Evolutionary conservation across 495 filamentous ascomycete genomes (phyloP), one percentile per base, ranked within the genome.

Genomic region (Penicillium paradoxum): DNA sequence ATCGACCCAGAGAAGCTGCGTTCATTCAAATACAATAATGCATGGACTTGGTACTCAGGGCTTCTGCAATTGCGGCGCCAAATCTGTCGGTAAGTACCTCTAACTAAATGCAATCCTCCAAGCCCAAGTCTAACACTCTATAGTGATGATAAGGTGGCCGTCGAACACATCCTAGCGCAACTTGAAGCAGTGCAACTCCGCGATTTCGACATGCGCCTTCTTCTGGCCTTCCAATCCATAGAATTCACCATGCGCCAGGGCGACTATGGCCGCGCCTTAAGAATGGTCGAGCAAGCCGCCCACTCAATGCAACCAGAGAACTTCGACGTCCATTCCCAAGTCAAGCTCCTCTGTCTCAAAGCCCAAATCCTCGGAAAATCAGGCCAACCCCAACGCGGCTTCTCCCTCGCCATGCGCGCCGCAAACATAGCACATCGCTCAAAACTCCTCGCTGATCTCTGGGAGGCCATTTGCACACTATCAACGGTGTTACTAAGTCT

Each of bases 381-480:
- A 49, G 87, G 87, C 15, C 83, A 85, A 5, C 82, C 91, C 0
- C 83, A 91, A 51, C 86, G 85, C 56, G 93, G 88, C 1, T 93
- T 97, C 63, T 90, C 87, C 4, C 75, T 95, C 15, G 85, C 85
- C 17, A 76, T 97, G 60, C 79, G 89, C 18, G 93, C 91, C 2
- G 88, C 89, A 2, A 85, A 76, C 62, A 83, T 89, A 29, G 85
- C 90, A 1, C 83, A 86, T 76, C 78, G 85, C 34, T 80, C 87
- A 2, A 76, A 83, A 7, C 72, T 96, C 14, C 72, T 95, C 17
- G 79, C 87, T 2, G 79, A 78, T 30, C 76, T 97, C 15, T 95
- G 91, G 84, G 82, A 86, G 55, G 84, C 90, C 0, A 78, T 95
- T 27, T 83, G 82, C 25, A 78, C 80, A 2, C 66, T 97, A 1